phyloP scores from a whole-genome alignment of 495 filamentous ascomycete genomes.

The Podospora appendiculata region DNA sequence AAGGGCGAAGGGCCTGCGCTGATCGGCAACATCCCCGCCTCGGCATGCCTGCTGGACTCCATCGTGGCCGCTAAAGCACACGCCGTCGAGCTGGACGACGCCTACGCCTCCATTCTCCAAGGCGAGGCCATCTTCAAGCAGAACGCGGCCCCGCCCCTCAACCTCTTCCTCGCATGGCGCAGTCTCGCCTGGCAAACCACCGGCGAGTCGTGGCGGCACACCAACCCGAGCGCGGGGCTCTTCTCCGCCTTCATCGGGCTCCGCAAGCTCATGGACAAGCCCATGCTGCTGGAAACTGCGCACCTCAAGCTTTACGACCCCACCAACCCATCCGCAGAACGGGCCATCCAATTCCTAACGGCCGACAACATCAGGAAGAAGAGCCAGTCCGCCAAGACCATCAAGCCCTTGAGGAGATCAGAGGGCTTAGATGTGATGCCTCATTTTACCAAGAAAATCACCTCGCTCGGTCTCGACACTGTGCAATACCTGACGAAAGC shows the following conservation, averaged over 20 bases:
- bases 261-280: constrained; percentile 6
- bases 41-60: constrained; percentile 9
- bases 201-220: constrained; percentile 17
- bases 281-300: constrained; percentile 16
- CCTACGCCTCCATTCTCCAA: constrained; percentile 26
- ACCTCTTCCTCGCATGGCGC: constrained; percentile 19
- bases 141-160: neutral
- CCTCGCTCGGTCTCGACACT: constrained; percentile 16
- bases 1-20: constrained; percentile 1
- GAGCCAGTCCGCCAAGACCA: neutral
- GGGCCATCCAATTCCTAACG: constrained; percentile 25
- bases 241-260: constrained; percentile 35
- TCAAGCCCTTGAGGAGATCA: too few species aligned
- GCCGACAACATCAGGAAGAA: constrained; percentile 2
- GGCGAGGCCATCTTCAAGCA: constrained; percentile 18
- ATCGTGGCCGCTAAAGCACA: constrained; percentile 19
- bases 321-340: constrained; percentile 21
- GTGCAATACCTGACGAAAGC: constrained; percentile 13
- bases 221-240: constrained; percentile 20
- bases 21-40: neutral
- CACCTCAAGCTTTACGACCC: constrained; percentile 39
- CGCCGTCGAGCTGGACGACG: constrained; percentile 21
- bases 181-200: constrained; percentile 27
- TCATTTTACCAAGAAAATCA: constrained; percentile 1
- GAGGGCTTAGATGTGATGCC: neutral